Evolutionary conservation across 2,329 filamentous ascomycete species (phyloP), one percentile per base, ranked within the genome.

Genomic region (Zarea fungicola): DNA sequence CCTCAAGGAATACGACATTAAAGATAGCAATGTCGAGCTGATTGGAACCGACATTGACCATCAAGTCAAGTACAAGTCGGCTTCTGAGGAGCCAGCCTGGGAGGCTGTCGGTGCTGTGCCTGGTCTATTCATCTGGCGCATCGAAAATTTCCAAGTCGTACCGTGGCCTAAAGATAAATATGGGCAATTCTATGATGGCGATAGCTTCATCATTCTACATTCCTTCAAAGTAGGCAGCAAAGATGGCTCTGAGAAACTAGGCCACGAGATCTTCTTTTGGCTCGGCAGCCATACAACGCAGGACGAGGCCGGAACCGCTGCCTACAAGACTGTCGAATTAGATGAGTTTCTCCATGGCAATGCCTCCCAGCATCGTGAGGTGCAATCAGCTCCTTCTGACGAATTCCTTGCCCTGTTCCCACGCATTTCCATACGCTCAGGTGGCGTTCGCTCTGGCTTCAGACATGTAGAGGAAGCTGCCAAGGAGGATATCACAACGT

Each of bases 241-340:
- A 29, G 63, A 68, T n/a, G 65, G 63, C 4, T 52, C 56, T 26
- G 61, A 75, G 51, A 73, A 69, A 56, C 67, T 84, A 5, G 69
- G 66, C 35, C 82, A 86, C 56, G 81, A 85, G 42, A 76, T 86
- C 58, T 86, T 83, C 71, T 86, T 86, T 68, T 87, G 82, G 83
- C 73, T 86, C 1, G 83, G 83, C 5, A 70, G 65, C 44, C 77
- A 84, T 58, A 86, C 82, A 1, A 76, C 78, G 3, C 81, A 85
- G 65, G 83, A 86, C 54, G 83, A 87, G 65, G 81, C 82, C 2
- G 83, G 83, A 14, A 81, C 78, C 0, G 83, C 83, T 0, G 83
- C 83, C 2, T 84, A 87, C 67, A 87, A 86, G 69, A 84, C 83
- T 0, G 81, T 85, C 21, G 83, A 86, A 63, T 70, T 87, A 14